Evolutionary conservation across 2,329 filamentous ascomycete genomes (phyloP), one percentile per base, ranked within the genome.

Genomic region (Plenodomus lindquistii): DNA sequence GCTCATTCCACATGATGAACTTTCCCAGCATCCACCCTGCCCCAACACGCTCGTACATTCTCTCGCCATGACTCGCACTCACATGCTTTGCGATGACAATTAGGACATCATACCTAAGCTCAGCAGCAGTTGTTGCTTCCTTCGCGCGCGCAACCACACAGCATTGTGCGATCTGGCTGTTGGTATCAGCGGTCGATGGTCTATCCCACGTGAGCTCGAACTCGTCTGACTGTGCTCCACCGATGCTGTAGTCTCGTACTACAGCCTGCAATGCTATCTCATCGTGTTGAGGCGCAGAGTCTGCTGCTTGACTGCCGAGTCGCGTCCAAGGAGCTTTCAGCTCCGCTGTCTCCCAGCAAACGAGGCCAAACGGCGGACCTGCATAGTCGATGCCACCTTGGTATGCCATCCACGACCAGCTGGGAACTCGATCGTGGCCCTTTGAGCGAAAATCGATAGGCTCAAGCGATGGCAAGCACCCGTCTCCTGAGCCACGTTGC

Each of bases 371-470:
- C 4, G 43, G 42, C 9, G 46, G 41, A 17, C 50, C 45, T 2
- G 37, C 34, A n/a, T 52, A 57, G 11, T 60, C 52, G 13, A 59
- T 60, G 3, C 48, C 55, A 10, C 57, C 55, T 20, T 21, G 46
- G 10, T 56, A 55, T 6, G 57, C 52, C 54, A 56, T 58, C 54
- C 52, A 58, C 13, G 54, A 58, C 58, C 50, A 58, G 4, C 16
- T 49, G 2, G 56, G 58, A 3, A 56, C 48, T 6, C 35, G 29
- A 11, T 34, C 31, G 1, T 38, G 38, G 16, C 39, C 20, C 1
- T 37, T 45, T 7, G 34, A 2, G 2, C 44, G 42, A 15, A 52
- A 52, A 0, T 31, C 21, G 9, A 55, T 54, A 4, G n/a, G 39
- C 4, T 24, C 15, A 9, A 58, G 24, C 27, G 19, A 22, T 22